These are phyloP conservation scores for Arxiozyma slooffiae DNA, from an alignment of 1,139 yeast genomes.

Conservation along the genomic window DNA sequence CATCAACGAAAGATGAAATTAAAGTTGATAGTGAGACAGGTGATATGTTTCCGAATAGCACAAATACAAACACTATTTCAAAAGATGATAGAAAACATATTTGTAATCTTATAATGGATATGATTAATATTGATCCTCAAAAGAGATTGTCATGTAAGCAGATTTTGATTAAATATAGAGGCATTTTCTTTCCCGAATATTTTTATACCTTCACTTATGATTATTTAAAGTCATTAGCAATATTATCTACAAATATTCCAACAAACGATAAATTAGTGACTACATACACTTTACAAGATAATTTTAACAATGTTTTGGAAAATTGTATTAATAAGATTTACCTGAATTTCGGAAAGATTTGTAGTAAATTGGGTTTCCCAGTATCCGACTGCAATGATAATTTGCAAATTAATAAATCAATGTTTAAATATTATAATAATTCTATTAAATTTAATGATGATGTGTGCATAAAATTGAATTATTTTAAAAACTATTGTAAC, in stretches of 20 bases:
- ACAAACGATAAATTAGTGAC: conserved; percentile 18
- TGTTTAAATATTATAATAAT: not conserved
- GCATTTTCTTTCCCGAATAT: conserved; percentile 53
- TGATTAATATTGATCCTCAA: conserved; percentile 56
- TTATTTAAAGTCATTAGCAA: conserved; percentile 42
- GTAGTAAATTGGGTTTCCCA: conserved; percentile 40
- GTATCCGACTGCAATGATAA: conserved; percentile 7
- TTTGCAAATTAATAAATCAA: not conserved
- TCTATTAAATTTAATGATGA: not conserved
- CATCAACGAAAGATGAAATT: conserved; percentile 30
- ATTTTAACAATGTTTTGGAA: conserved; percentile 41
- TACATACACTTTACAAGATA: conserved; percentile 24
- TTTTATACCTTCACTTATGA: conserved; percentile 65
- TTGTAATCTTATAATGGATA: conserved; percentile 45
- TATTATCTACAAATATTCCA: conserved; percentile 26
- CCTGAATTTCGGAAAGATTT: conserved; percentile 45
- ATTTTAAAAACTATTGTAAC: not conserved
- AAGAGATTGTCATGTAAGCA: conserved; percentile 48
- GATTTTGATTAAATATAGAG: conserved; percentile 43
- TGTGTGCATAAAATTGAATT: not conserved
- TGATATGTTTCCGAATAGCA: not conserved
- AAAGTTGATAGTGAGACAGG: not conserved
- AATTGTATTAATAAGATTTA: conserved; percentile 49
- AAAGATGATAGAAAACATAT: conserved; percentile 24
- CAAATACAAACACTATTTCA: not conserved